Evolutionary conservation across 345 rosid species (phyloP), one percentile per base, ranked within the genome.

Genomic region (Cochlearia excelsa): DNA sequence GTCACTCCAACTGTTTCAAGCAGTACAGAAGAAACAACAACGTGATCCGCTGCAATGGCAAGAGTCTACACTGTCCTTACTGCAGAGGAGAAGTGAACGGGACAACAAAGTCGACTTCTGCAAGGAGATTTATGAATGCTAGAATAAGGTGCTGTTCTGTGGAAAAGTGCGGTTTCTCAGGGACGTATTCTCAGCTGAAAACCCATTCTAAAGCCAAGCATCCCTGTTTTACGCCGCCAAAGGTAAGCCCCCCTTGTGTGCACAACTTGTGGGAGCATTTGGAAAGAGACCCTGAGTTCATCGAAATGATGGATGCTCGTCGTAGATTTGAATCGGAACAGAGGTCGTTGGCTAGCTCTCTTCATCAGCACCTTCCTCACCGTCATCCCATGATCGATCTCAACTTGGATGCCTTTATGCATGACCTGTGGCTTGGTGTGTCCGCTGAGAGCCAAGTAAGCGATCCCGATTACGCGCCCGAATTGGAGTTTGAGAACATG

Each of bases 1-100:
- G 85, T 31, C 91, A 82, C 65, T 86, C 96, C 3, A 82, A 88
- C 54, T 88, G 94, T 44, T 80, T 78, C 33, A 78, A 78, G 27
- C 88, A 80, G 63, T 80, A 73, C 54, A 57, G 60, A 28, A 67
- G 74, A 69, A 71, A 74, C 30, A 65, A 59, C 59, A 68, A 71
- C 11, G 60, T 59, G 52, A 5, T 16, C 23, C 23, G 23, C 40
- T 70, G 53, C 41, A 57, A 42, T 7, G 44, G 38, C 27, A 70
- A 65, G 50, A 70, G 68, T 27, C 74, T 82, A 1, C 5, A 26
- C 16, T 85, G 93, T 54, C 93, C 88, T 0, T 78, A 79, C 9
- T 85, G 88, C 54, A 71, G 93, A 52, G 93, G 93, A 59, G 72
- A 69, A 46, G 59, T 83, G n/a, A 46, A 39, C 5, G 86, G 82